Evolutionary conservation across 75 land plant genomes (phyloP).

Genomic region (Sequoiadendron giganteum): DNA sequence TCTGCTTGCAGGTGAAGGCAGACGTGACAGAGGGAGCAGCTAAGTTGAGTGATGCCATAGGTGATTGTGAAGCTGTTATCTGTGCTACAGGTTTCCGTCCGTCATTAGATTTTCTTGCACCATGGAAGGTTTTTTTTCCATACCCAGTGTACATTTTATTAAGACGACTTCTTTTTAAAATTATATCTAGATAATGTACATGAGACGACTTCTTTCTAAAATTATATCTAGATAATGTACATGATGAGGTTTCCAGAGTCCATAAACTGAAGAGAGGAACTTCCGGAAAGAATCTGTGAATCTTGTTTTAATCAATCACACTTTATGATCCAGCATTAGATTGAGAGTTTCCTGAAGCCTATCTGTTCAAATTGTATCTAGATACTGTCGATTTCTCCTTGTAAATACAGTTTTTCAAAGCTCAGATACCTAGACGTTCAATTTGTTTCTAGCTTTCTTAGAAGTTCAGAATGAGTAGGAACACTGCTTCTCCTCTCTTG

Average conservation of each 20-base stretch:
- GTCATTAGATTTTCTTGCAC: conserved; percentile 73
- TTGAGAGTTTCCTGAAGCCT: no score
- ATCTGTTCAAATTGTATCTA: neutral
- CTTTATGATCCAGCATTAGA: no score
- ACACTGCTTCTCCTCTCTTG: neutral
- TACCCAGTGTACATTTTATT: neutral
- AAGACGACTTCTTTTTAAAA: neutral
- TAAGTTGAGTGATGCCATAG: conserved; percentile 71
- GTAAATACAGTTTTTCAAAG: neutral
- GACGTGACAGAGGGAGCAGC: conserved; percentile 82
- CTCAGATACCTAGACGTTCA: neutral
- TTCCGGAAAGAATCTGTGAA: no score
- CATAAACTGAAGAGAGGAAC: no score
- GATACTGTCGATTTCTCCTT: neutral
- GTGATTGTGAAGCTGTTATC: conserved; percentile 72
- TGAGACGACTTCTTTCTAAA: neutral
- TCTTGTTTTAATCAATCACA: no score
- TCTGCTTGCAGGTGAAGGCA: conserved; percentile 58
- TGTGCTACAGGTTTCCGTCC: conserved; percentile 84
- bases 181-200: no score
- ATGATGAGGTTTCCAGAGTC: no score
- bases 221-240: no score
- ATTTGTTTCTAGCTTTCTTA: neutral
- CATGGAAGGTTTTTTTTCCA: conserved; percentile 74
- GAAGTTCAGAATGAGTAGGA: neutral